Evolutionary conservation across 805 yeast species (phyloP).

Genomic region (Kluyveromyces starmeri): DNA sequence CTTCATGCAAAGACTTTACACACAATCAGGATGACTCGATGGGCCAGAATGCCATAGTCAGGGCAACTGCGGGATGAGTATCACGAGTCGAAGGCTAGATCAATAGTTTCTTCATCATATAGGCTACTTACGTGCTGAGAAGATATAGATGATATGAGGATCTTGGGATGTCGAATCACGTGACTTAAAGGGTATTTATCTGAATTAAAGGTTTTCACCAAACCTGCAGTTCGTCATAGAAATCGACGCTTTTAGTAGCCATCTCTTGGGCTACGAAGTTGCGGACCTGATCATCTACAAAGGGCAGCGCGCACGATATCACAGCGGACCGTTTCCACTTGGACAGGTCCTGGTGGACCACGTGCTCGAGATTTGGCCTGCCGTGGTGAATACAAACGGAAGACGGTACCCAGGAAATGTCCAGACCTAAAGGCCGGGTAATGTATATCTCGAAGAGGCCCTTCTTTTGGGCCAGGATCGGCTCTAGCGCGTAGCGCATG

Average conservation of each 20-base stretch:
- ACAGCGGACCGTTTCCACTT: conserved; percentile 3
- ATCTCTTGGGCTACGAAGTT: conserved; percentile 5
- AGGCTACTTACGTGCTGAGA: no score
- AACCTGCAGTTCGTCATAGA: conserved; percentile 10
- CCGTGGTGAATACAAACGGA: conserved; percentile 3
- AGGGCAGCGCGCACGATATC: conserved; percentile 9
- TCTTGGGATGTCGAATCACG: no score
- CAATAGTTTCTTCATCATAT: no score
- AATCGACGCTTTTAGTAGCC: conserved; percentile 3
- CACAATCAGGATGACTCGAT: no score
- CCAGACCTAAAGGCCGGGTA: conserved; percentile 6
- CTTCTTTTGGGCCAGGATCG: not conserved
- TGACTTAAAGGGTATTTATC: no score
- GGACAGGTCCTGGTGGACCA: conserved; percentile 5
- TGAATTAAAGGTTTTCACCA: no score
- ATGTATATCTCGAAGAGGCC: conserved; percentile 5
- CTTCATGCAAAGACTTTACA: no score
- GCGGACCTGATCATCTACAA: conserved; percentile 7
- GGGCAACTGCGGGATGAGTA: no score
- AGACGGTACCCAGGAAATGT: conserved; percentile 2
- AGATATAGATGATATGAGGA: no score
- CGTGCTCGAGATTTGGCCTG: conserved; percentile 5
- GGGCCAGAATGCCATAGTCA: no score
- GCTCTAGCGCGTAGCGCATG: conserved; percentile 2
- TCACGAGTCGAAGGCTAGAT: no score